These are phyloP conservation scores for Globisporangium parvum DNA, from an alignment of 352 stramenopile species.

Conservation along the genomic window DNA sequence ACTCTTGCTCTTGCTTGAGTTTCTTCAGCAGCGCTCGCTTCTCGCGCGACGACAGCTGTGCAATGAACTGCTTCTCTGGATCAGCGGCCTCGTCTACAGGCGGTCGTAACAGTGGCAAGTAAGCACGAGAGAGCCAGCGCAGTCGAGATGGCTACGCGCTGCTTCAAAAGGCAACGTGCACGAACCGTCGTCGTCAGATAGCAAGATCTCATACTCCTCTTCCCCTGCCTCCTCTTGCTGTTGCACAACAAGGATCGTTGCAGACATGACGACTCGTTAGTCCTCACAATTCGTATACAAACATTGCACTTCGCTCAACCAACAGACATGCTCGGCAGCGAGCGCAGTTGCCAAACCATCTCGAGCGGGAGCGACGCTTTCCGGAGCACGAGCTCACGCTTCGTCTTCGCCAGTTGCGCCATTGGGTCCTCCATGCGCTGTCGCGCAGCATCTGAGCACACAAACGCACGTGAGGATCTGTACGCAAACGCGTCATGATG, in stretches of 20 bases:
- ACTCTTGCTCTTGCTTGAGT: constrained; percentile 27
- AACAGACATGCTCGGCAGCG: background rate
- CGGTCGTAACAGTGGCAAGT: background rate
- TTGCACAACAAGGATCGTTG: background rate
- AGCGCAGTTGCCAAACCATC: constrained; percentile 30
- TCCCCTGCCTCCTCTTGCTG: constrained; percentile 20
- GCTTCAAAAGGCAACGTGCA: background rate
- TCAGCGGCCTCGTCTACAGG: constrained; percentile 20
- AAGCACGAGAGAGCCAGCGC: background rate
- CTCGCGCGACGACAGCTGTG: constrained; percentile 56
- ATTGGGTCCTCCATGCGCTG: constrained; percentile 71
- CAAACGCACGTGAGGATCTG: background rate
- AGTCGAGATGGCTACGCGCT: background rate
- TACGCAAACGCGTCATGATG: background rate
- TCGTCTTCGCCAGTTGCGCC: constrained; percentile 44
- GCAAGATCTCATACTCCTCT: constrained; percentile 59
- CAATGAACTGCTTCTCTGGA: constrained; percentile 41
- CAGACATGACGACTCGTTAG: background rate
- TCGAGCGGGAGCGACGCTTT: constrained; percentile 57
- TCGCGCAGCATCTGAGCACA: constrained; percentile 49
- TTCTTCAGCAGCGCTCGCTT: constrained; percentile 62
- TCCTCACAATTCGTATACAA: too few species aligned
- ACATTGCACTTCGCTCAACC: too few species aligned
- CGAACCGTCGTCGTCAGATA: constrained; percentile 49
- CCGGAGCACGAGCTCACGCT: constrained; percentile 54